Evolutionary conservation across 78 protist genomes (phyloP), one percentile per base, ranked within the genome.

Genomic region (slime mould (Dictyostelium discoideum)): DNA sequence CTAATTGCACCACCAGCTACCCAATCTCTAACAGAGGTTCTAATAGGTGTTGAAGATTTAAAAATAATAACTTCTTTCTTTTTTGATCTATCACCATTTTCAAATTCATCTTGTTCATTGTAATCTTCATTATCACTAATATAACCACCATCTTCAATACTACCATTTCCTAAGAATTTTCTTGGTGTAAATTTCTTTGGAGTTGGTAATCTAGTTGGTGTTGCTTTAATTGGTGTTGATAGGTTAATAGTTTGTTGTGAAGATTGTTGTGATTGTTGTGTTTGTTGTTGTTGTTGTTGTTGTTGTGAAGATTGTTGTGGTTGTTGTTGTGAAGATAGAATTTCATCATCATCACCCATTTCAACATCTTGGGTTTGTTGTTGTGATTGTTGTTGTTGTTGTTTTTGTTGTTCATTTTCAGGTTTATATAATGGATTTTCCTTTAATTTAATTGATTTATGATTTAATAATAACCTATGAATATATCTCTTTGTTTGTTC

Each of bases 391-490:
- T 76, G 24, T 14, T 2, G 1, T 74, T 39, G 10, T 76, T 76
- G 82, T 5, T 39, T n/a, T 76, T 76, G n/a, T 29, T 76, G 54
- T 39, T 74, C 26, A 16, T 74, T 39, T 18, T 39, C n/a, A 5
- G 14, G 24, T 18, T 37, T 29, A 37, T 76, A 37, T 39, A n/a
- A 32, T 13, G 50, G 50, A 22, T 78, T 78, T 6, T 20, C 3
- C 9, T 40, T 20, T 44, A 78, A 10, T 42, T 46, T n/a, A 5
- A 78, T 78, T 9, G 37, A 29, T 37, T 37, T 20, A 40, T 78
- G 26, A 42, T 78, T 37, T 11, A 78, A n/a, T 42, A 78, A 78
- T 42, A 78, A n/a, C 44, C 84, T 37, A 78, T 78, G 84, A 5
- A 78, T 42, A 78, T 37, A 78, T 8, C 11, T 32, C 24, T 42